These are phyloP conservation scores for Daldinia eschscholtzii DNA, from an alignment of 2,329 filamentous ascomycete species.

Conservation along the genomic window DNA sequence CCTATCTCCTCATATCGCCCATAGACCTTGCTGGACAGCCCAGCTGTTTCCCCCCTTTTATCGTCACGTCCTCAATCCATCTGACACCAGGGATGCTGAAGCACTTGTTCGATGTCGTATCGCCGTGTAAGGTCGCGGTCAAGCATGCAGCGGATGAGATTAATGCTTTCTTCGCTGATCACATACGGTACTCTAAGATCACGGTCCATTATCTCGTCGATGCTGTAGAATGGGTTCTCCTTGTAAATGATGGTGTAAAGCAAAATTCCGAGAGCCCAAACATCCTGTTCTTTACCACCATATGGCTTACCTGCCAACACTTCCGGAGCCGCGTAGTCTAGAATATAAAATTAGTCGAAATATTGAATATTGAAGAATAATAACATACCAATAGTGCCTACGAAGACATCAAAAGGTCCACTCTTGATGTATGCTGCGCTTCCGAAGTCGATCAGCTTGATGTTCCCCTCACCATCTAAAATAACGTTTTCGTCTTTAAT, in stretches of 20 bases:
- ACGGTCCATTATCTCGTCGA: slow-evolving; percentile 99
- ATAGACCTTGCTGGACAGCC: slow-evolving; percentile 9
- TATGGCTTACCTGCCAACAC: slow-evolving; percentile 93
- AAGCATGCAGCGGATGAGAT: slow-evolving; percentile 91
- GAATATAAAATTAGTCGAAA: slow-evolving; percentile 29
- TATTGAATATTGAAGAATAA: slow-evolving; percentile 11
- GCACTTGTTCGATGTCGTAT: slow-evolving; percentile 87
- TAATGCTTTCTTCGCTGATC: slow-evolving; percentile 91
- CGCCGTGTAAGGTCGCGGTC: slow-evolving; percentile 87
- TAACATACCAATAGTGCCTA: slow-evolving; percentile 91
- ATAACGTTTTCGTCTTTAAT: slow-evolving; percentile 99
- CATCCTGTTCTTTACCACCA: slow-evolving; percentile 95
- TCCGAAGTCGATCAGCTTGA: slow-evolving; percentile 98
- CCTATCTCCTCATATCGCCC: not conserved
- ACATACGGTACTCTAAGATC: slow-evolving; percentile 91
- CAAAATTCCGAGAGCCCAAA: slow-evolving; percentile 96
- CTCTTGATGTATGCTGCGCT: slow-evolving; percentile 98
- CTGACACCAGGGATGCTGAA: slow-evolving; percentile 87
- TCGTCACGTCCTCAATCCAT: slow-evolving; percentile 40
- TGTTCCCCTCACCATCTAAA: slow-evolving; percentile 91
- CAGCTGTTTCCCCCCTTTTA: not conserved
- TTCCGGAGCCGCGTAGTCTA: slow-evolving; percentile 98
- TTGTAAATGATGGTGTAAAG: slow-evolving; percentile 99
- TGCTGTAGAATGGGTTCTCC: slow-evolving; percentile 98
- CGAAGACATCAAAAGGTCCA: slow-evolving; percentile 98